Conservation (phyloP, 176 grass and related monocot species). For the Musa troglodytarum region DNA sequence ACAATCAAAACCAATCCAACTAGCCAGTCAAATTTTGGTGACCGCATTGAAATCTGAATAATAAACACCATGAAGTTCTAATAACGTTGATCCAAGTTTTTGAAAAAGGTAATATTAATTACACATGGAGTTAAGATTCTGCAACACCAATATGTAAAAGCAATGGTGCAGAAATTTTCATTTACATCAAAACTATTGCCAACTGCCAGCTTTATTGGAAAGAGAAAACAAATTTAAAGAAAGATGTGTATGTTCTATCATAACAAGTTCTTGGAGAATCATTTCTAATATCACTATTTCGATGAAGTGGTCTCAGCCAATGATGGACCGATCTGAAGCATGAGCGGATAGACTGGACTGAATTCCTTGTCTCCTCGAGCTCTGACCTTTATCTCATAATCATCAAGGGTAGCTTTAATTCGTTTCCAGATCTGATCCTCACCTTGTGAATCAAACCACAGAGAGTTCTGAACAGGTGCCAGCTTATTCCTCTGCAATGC, state of each 20-base stretch:
- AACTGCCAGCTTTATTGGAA: not conserved
- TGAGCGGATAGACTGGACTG: conserved; percentile 71
- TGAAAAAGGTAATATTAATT: not conserved
- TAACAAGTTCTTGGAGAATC: not conserved
- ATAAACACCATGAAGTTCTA: no score
- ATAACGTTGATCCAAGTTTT: no score
- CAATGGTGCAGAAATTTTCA: not conserved
- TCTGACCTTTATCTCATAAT: conserved; percentile 65
- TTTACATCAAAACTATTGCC: not conserved
- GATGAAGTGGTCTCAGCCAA: conserved; percentile 29
- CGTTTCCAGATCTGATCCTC: conserved; percentile 95
- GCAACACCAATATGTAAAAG: not conserved
- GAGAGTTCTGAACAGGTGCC: conserved; percentile 56
- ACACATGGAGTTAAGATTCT: not conserved
- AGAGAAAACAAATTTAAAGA: not conserved
- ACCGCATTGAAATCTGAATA: no score
- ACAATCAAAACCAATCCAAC: no score
- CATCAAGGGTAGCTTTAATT: conserved; percentile 78
- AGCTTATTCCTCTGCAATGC: conserved; percentile 84
- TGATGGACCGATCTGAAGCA: conserved; percentile 68
- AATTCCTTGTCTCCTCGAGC: conserved; percentile 76
- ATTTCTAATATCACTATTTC: not conserved
- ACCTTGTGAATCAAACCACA: conserved; percentile 87
- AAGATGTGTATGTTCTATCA: not conserved
- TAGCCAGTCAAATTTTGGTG: no score